These are phyloP conservation scores for Cryptosporidium canis DNA, from an alignment of 169 alveolate genomes.

Conservation along the genomic window DNA sequence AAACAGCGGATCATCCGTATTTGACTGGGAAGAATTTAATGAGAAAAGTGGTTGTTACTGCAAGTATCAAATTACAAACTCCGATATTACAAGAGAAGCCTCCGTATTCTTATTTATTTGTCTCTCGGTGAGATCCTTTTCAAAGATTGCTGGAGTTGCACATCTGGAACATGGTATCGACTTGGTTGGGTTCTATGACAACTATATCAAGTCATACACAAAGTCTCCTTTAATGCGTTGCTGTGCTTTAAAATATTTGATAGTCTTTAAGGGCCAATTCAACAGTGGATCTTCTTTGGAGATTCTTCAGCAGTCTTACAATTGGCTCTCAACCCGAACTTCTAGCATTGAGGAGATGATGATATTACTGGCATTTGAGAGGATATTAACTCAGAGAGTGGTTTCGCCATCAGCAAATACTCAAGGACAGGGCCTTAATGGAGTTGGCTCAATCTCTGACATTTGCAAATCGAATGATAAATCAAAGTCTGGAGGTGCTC, in stretches of 20 bases:
- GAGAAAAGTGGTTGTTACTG: background rate
- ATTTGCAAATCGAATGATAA: background rate
- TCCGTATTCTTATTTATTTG: conserved; percentile 62
- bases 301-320: conserved; percentile 41
- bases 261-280: conserved; percentile 46
- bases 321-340: conserved; percentile 34
- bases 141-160: conserved; percentile 47
- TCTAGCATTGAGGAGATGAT: conserved; percentile 62
- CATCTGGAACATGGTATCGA: conserved; percentile 36
- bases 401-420: background rate
- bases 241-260: conserved; percentile 59
- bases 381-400: conserved; percentile 33
- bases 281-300: background rate
- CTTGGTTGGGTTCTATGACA: conserved; percentile 56
- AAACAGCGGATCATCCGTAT: background rate
- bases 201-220: conserved; percentile 17
- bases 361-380: conserved; percentile 54
- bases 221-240: conserved; percentile 62
- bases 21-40: conserved; percentile 53
- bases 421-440: background rate
- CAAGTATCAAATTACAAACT: conserved; percentile 17
- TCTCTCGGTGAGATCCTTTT: conserved; percentile 54
- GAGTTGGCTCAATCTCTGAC: background rate
- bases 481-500: background rate
- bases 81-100: conserved; percentile 52